Conservation (phyloP, 495 filamentous ascomycete genomes). For the Penicillium fimorum region DNA sequence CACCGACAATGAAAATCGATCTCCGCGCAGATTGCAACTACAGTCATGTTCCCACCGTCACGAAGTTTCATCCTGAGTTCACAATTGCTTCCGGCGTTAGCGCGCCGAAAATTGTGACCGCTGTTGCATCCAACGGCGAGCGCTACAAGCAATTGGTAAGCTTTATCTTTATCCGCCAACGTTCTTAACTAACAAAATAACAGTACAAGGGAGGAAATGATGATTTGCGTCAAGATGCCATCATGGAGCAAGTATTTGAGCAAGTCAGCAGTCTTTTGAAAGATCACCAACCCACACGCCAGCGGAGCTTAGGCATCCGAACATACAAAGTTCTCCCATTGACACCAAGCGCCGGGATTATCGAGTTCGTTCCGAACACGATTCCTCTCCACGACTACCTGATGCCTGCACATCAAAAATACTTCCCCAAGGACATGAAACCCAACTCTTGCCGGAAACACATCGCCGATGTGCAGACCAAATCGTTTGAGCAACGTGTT, state of each 20-base stretch:
- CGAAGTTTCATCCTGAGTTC: conserved; percentile 66
- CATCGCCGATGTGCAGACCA: conserved; percentile 67
- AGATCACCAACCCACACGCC: conserved; percentile 78
- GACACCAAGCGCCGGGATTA: conserved; percentile 79
- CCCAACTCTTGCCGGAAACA: conserved; percentile 69
- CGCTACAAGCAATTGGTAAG: conserved; percentile 81
- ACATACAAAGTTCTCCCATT: conserved; percentile 96
- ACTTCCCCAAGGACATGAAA: conserved; percentile 83
- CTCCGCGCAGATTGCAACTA: conserved; percentile 75
- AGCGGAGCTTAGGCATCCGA: conserved; percentile 81
- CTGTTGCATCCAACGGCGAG: conserved; percentile 68
- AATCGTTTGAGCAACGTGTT: conserved; percentile 68
- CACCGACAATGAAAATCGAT: conserved; percentile 83
- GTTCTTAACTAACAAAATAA: conserved; percentile 8
- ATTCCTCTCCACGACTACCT: conserved; percentile 87
- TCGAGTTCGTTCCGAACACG: conserved; percentile 94
- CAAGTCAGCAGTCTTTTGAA: conserved; percentile 88
- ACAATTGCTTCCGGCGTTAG: conserved; percentile 86
- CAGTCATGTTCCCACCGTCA: conserved; percentile 65
- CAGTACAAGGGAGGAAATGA: conserved; percentile 91
- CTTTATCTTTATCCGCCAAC: background rate
- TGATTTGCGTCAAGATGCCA: conserved; percentile 96
- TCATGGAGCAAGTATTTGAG: conserved; percentile 99
- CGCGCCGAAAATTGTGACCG: conserved; percentile 86
- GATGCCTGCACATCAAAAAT: conserved; percentile 82